Evolutionary conservation across 306 rosid species (phyloP), one percentile per base, ranked within the genome.

Genomic region (Lathyrus tuberosus): DNA sequence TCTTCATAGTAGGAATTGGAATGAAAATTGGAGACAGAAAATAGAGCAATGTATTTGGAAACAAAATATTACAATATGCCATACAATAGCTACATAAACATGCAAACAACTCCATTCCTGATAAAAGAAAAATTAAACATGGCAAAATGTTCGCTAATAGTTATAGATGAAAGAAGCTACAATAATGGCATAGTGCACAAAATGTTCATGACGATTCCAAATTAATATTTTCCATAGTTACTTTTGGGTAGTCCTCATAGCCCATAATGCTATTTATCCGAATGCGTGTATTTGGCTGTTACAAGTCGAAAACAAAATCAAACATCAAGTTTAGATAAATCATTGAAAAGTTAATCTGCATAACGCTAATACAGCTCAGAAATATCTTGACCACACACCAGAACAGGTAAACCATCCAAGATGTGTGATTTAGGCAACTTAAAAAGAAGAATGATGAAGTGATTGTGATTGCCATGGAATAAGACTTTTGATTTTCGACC

Each of bases 271-370:
- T 84, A 4, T 91, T 89, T 80, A 95, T 89, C 86, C 92, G 76
- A 31, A 95, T 75, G 69, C 96, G 89, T 15, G 99, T 81, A 76
- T 83, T 80, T 57, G 99, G 99, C 99, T 95, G 99, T 82, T 76
- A 49, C 53, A 72, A 62, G 79, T 76, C 15, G 62, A 40, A 62
- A 72, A 63, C 67, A 54, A 81, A 71, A 70, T 57, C 69, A 85
- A 81, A 37, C 62, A 74, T 41, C 69, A 75, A 40, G 40, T 38
- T 61, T 10, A 2, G 28, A 47, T 30, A 49, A 47, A 67, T 28
- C 41, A 41, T n/a, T 51, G 43, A 62, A 69, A 8, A n/a, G 38
- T 33, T 16, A 62, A 69, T 53, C 14, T 33, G 37, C 68, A 54
- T 71, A 30, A 31, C 65, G 51, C 49, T 26, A 60, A 49, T n/a